These are phyloP conservation scores for Talaromyces sp. DNA, from an alignment of 2,329 filamentous ascomycete species.

Conservation along the genomic window DNA sequence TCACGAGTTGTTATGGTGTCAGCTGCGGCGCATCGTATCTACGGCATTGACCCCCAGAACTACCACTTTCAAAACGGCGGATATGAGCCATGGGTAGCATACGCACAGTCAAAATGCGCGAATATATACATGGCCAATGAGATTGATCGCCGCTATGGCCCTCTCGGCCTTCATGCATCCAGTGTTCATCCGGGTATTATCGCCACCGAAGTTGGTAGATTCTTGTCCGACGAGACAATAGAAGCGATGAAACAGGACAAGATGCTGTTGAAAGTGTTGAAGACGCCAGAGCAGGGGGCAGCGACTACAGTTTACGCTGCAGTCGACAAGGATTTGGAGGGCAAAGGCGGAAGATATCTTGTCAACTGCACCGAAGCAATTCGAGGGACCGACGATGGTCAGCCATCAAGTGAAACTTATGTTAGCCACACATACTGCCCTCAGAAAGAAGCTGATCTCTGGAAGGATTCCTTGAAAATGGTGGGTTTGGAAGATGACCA, in stretches of 20 bases:
- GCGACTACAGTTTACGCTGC: slow-evolving; percentile 37
- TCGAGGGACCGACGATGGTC: slow-evolving; percentile 11
- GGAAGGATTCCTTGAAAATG: slow-evolving; percentile 7
- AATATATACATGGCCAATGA: slow-evolving; percentile 8
- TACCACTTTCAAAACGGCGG: slow-evolving; percentile 6
- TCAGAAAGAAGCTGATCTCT: slow-evolving; percentile 1
- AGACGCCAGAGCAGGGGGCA: slow-evolving; percentile 6
- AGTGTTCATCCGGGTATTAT: slow-evolving; percentile 7
- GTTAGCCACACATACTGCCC: slow-evolving; percentile 16
- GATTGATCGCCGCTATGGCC: slow-evolving; percentile 3
- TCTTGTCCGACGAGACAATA: background rate
- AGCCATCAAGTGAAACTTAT: slow-evolving; percentile 11
- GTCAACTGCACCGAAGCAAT: slow-evolving; percentile 21
- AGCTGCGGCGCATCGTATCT: slow-evolving; percentile 2
- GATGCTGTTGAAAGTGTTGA: background rate
- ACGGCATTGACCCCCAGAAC: background rate
- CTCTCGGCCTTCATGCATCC: slow-evolving; percentile 1
- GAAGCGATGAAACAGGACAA: background rate
- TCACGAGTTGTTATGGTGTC: slow-evolving; percentile 5
- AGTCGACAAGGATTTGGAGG: slow-evolving; percentile 25
- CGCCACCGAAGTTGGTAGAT: background rate
- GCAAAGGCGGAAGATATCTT: slow-evolving; percentile 31
- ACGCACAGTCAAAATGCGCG: slow-evolving; percentile 8
- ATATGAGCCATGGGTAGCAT: slow-evolving; percentile 4
- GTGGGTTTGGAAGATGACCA: background rate